Conservation (phyloP, 441 rosid genomes). For the Populus hybrid region DNA sequence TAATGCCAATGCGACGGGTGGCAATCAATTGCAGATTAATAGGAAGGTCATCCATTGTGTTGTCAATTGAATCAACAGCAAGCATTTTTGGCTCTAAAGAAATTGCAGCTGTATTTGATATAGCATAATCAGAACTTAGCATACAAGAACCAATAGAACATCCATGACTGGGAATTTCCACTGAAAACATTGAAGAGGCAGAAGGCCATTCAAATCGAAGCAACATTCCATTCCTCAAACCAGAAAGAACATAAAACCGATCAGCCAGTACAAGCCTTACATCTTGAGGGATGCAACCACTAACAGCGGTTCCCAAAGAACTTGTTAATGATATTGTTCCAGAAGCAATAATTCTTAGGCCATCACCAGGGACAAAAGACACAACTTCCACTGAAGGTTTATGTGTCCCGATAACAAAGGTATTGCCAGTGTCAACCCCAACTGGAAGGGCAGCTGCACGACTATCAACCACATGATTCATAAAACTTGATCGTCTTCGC, state of each 20-base stretch:
- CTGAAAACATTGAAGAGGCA: slow-evolving; percentile 33
- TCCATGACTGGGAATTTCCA: slow-evolving; percentile 28
- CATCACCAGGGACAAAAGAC: slow-evolving; percentile 58
- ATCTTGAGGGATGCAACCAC: slow-evolving; percentile 95
- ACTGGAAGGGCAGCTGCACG: slow-evolving; percentile 43
- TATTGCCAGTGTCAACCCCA: slow-evolving; percentile 60
- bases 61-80: slow-evolving; percentile 30
- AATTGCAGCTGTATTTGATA: slow-evolving; percentile 23
- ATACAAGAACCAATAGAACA: slow-evolving; percentile 29
- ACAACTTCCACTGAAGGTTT: slow-evolving; percentile 94
- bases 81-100: slow-evolving; percentile 28
- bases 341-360: slow-evolving; percentile 77
- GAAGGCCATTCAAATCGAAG: slow-evolving; percentile 97
- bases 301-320: slow-evolving; percentile 65
- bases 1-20: slow-evolving; percentile 88
- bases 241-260: slow-evolving; percentile 77
- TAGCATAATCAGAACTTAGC: slow-evolving; percentile 32
- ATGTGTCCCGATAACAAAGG: slow-evolving; percentile 91
- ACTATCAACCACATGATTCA: slow-evolving; percentile 27
- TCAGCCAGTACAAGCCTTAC: slow-evolving; percentile 92
- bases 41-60: slow-evolving; percentile 38
- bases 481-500: slow-evolving; percentile 36
- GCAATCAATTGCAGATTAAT: slow-evolving; percentile 78
- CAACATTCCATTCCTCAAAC: slow-evolving; percentile 98
- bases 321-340: slow-evolving; percentile 68